Conservation (phyloP, 1,139 yeast genomes). For the Meyerozyma guilliermondii region DNA sequence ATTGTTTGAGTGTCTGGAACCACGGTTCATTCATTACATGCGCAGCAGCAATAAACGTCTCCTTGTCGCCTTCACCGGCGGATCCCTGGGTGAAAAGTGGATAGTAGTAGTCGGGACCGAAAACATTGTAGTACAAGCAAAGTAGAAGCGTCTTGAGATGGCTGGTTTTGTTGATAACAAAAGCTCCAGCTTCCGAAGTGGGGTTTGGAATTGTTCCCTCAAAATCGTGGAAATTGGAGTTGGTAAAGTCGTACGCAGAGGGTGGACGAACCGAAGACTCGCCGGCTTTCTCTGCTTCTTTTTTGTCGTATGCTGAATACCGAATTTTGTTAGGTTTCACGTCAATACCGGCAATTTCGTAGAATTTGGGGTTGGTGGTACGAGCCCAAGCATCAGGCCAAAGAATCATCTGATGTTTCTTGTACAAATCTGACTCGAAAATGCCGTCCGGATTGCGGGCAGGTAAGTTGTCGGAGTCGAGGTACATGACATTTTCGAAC, state of each 20-base stretch:
- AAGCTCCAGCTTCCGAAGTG: conserved; percentile 60
- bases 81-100: conserved; percentile 62
- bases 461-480: conserved; percentile 70
- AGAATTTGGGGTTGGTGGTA: conserved; percentile 43
- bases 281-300: conserved; percentile 4
- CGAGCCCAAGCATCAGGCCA: conserved; percentile 52
- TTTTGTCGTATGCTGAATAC: conserved; percentile 9
- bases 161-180: conserved; percentile 47
- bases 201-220: conserved; percentile 60
- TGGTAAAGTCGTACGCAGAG: conserved; percentile 25
- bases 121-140: conserved; percentile 54
- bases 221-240: conserved; percentile 47
- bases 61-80: conserved; percentile 73
- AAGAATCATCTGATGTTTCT: conserved; percentile 39
- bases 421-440: conserved; percentile 31
- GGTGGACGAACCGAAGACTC: not conserved
- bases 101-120: conserved; percentile 56
- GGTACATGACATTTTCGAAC: conserved; percentile 54
- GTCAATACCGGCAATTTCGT: conserved; percentile 36
- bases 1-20: conserved; percentile 48
- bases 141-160: conserved; percentile 49
- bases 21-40: conserved; percentile 43
- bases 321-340: conserved; percentile 36
- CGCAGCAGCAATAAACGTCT: conserved; percentile 64
- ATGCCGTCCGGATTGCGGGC: conserved; percentile 24